A percentile compares a stretch with the other conserved stretches of the same genome.
Evolutionary conservation across 495 filamentous ascomycete genomes (phyloP).

Genomic region (Friedmanniomyces simplex): DNA sequence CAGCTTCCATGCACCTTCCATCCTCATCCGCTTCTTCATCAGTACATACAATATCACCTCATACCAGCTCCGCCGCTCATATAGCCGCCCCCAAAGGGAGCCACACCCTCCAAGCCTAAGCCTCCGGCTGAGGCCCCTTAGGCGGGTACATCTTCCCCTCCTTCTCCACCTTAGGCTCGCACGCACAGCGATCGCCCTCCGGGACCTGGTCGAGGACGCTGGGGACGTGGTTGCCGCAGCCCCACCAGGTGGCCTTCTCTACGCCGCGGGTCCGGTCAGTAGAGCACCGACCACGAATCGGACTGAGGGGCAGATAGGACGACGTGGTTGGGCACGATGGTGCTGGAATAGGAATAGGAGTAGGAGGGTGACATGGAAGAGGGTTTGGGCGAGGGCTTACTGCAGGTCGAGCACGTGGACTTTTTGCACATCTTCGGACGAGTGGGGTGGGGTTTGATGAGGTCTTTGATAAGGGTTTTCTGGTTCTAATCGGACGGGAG

Average conservation of each 20-base stretch:
- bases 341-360: background rate
- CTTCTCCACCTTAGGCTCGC: constrained; percentile 34
- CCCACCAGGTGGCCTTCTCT: constrained; percentile 33
- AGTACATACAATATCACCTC: background rate
- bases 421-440: constrained; percentile 30
- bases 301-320: no score
- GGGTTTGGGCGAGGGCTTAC: constrained; percentile 23
- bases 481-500: background rate
- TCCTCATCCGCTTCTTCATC: background rate
- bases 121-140: constrained; percentile 12
- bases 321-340: no score
- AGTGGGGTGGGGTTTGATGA: background rate
- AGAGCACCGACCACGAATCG: no score
- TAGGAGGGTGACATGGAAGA: background rate
- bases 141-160: constrained; percentile 31
- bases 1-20: background rate
- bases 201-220: constrained; percentile 36
- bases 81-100: background rate
- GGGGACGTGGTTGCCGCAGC: constrained; percentile 31
- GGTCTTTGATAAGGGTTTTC: no score
- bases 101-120: no score
- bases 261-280: constrained; percentile 1
- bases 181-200: constrained; percentile 37
- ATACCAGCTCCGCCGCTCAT: background rate
- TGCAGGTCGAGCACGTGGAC: constrained; percentile 29